phyloP scores from a whole-genome alignment of 2,329 filamentous ascomycete genomes.

The Cryphonectria naterciae region DNA sequence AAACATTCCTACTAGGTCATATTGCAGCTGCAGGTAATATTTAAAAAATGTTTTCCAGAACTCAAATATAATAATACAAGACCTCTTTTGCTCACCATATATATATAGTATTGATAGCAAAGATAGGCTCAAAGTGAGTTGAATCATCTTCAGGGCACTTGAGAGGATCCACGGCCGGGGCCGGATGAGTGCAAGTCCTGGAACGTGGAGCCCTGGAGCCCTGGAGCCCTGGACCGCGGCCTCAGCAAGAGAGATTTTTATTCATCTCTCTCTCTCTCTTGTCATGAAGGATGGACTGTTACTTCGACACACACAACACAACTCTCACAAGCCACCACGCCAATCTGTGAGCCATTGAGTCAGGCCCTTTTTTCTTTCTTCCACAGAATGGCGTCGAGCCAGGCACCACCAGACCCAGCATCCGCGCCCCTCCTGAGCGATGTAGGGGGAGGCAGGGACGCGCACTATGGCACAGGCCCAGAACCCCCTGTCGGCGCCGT shows the following conservation, averaged over 20 bases:
- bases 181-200: too few species aligned
- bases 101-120: neutral
- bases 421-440: neutral
- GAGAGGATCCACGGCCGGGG: neutral
- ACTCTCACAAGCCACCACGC: neutral
- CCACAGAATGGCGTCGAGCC: neutral
- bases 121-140: neutral
- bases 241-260: neutral
- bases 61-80: neutral
- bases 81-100: neutral
- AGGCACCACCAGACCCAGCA: neutral
- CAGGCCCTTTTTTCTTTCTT: neutral
- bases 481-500: neutral
- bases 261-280: neutral
- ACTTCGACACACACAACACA: neutral
- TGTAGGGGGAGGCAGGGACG: neutral
- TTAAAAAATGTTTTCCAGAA: neutral
- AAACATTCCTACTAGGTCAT: too few species aligned
- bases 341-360: neutral
- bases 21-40: neutral
- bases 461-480: neutral
- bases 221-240: too few species aligned
- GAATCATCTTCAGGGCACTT: neutral
- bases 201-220: neutral
- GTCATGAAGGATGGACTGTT: neutral